Conservation (phyloP, 805 yeast species). For the Ogataea paraovalis region DNA sequence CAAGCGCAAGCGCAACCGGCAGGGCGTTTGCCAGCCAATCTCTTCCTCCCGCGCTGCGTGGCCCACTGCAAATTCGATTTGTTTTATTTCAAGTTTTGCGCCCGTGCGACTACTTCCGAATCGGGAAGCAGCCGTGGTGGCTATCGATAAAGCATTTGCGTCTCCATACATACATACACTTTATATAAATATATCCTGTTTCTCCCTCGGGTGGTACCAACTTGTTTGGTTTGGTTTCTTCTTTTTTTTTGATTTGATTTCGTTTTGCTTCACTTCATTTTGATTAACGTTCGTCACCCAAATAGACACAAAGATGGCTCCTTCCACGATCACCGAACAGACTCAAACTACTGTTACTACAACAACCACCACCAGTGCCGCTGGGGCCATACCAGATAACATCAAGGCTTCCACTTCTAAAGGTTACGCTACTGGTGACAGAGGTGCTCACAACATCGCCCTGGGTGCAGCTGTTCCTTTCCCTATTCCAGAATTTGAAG, state of each 20-base stretch:
- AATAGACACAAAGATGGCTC: conserved; percentile 5
- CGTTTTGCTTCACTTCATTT: too few relatives aligned
- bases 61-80: too few relatives aligned
- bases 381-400: conserved; percentile 18
- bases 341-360: conserved; percentile 9
- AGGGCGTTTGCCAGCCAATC: too few relatives aligned
- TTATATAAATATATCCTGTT: not conserved
- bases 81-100: too few relatives aligned
- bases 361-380: too few relatives aligned
- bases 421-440: conserved; percentile 38
- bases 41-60: too few relatives aligned
- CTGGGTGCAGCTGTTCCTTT: conserved; percentile 50
- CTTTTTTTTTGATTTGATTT: not conserved
- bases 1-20: not conserved
- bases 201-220: not conserved
- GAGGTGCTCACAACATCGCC: conserved; percentile 61
- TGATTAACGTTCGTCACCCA: too few relatives aligned
- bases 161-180: too few relatives aligned
- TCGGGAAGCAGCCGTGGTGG: conserved; percentile 2
- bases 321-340: conserved; percentile 15
- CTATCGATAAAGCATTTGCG: too few relatives aligned
- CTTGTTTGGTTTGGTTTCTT: not conserved
- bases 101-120: conserved; percentile 11
- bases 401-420: conserved; percentile 33
- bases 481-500: conserved; percentile 49